Conservation (phyloP, 768 basidiomycete species). For the Daedaleopsis nitida region DNA sequence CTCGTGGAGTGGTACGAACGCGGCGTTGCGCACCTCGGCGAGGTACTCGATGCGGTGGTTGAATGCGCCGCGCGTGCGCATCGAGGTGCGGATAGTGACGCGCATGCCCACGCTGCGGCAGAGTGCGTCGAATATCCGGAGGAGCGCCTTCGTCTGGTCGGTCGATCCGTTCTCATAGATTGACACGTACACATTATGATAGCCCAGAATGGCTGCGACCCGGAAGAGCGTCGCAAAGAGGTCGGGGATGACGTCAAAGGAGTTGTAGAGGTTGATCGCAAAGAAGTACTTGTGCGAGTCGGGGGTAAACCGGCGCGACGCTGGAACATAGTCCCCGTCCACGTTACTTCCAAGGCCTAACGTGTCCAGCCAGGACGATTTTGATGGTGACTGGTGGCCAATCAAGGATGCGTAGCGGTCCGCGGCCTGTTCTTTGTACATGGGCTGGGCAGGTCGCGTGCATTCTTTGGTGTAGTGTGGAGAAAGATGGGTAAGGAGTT, state of each 20-base stretch:
- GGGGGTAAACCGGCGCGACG: slow-evolving; percentile 36
- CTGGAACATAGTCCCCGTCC: slow-evolving; percentile 39
- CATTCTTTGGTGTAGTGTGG: slow-evolving; percentile 95
- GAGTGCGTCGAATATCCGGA: slow-evolving; percentile 93
- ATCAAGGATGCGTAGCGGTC: slow-evolving; percentile 86
- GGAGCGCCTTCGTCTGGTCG: slow-evolving; percentile 96
- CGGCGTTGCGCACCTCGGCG: slow-evolving; percentile 99
- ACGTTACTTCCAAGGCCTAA: slow-evolving; percentile 54
- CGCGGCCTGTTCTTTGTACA: slow-evolving; percentile 81
- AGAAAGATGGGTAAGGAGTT: slow-evolving; percentile 83
- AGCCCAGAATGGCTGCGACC: slow-evolving; percentile 87
- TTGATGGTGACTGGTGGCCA: slow-evolving; percentile 67
- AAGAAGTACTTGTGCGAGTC: slow-evolving; percentile 97
- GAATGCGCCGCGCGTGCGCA: slow-evolving; percentile 92
- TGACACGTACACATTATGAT: slow-evolving; percentile 97
- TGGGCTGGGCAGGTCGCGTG: slow-evolving; percentile 78
- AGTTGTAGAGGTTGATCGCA: slow-evolving; percentile 99
- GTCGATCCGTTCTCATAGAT: slow-evolving; percentile 99
- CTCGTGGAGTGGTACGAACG: slow-evolving; percentile 94
- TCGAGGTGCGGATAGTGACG: slow-evolving; percentile 89
- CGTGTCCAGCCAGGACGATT: slow-evolving; percentile 61
- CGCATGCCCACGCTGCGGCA: slow-evolving; percentile 89
- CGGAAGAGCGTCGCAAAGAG: slow-evolving; percentile 96
- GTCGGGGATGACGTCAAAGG: slow-evolving; percentile 98
- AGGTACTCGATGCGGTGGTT: slow-evolving; percentile 99